phyloP scores from a whole-genome alignment of 1,139 yeast species.

The Tardiomyces blankii region DNA sequence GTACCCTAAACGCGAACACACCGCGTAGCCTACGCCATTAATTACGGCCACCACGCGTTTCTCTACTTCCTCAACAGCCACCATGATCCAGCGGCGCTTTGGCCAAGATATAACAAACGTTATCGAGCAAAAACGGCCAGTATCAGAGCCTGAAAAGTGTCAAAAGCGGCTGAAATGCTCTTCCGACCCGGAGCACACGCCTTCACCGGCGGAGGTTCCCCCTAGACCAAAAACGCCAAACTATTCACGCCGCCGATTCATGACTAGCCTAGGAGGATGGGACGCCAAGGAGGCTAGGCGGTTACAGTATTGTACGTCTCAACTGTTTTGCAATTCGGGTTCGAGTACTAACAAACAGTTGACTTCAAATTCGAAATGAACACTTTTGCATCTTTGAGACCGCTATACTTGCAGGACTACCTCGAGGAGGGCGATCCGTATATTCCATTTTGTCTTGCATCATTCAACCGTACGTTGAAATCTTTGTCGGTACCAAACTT shows the following conservation, averaged over 20 bases:
- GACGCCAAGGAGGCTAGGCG: not conserved
- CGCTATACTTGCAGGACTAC: not conserved
- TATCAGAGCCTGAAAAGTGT: not conserved
- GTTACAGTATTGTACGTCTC: not conserved
- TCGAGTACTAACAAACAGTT: not conserved
- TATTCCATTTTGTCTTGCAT: not conserved
- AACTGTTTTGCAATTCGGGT: not conserved
- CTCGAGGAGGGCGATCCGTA: not conserved
- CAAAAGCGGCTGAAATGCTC: not conserved
- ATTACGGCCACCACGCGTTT: no score
- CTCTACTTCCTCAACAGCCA: no score
- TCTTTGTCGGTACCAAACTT: not conserved
- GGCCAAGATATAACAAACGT: not conserved
- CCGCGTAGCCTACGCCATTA: no score
- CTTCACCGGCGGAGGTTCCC: not conserved
- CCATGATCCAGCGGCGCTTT: not conserved
- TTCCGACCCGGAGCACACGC: not conserved
- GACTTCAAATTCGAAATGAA: not conserved
- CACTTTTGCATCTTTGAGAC: not conserved
- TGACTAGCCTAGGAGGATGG: not conserved
- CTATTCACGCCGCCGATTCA: not conserved
- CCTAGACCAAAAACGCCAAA: not conserved
- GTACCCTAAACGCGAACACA: no score
- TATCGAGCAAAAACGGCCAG: not conserved
- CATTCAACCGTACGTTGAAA: not conserved